Evolutionary conservation across 371 early-diverging fungal species (phyloP).

Genomic region (Entomophthora muscae): DNA sequence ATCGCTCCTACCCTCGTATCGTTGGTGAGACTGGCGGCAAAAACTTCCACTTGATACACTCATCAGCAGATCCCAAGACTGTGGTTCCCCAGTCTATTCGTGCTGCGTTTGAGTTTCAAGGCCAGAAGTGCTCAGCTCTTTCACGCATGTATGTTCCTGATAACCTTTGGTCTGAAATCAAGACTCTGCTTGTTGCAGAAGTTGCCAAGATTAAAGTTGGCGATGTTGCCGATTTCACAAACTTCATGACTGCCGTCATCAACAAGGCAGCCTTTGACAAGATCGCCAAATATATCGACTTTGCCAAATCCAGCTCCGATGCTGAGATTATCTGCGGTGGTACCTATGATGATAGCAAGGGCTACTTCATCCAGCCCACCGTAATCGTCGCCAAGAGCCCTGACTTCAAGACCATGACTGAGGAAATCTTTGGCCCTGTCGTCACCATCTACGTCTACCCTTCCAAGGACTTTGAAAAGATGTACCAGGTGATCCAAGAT

Average conservation of each 20-base stretch:
- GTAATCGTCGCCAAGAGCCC: constrained; percentile 75
- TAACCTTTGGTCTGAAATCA: constrained; percentile 58
- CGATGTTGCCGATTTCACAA: too few relatives aligned
- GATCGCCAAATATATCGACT: constrained; percentile 75
- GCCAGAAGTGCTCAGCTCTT: constrained; percentile 95
- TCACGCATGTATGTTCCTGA: constrained; percentile 82
- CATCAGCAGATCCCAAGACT: constrained; percentile 39
- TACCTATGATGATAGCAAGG: constrained; percentile 65
- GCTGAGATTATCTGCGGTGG: too few relatives aligned
- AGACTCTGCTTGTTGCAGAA: constrained; percentile 36
- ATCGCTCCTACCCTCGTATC: too few relatives aligned
- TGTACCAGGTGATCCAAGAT: constrained; percentile 53
- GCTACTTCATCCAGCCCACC: constrained; percentile 88
- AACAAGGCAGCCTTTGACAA: constrained; percentile 81
- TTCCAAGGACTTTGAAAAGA: constrained; percentile 53
- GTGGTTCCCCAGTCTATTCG: constrained; percentile 73
- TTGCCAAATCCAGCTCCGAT: constrained; percentile 34
- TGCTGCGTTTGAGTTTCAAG: constrained; percentile 89
- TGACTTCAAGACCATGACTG: constrained; percentile 64
- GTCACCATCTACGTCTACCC: constrained; percentile 85
- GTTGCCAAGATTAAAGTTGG: too few relatives aligned
- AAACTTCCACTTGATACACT: constrained; percentile 86
- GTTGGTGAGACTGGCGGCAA: too few relatives aligned
- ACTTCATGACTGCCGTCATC: too few relatives aligned
- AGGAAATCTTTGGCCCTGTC: constrained; percentile 97